Base-by-base conservation (phyloP, 805 yeast genomes). In the Starmera pachycereana region DNA sequence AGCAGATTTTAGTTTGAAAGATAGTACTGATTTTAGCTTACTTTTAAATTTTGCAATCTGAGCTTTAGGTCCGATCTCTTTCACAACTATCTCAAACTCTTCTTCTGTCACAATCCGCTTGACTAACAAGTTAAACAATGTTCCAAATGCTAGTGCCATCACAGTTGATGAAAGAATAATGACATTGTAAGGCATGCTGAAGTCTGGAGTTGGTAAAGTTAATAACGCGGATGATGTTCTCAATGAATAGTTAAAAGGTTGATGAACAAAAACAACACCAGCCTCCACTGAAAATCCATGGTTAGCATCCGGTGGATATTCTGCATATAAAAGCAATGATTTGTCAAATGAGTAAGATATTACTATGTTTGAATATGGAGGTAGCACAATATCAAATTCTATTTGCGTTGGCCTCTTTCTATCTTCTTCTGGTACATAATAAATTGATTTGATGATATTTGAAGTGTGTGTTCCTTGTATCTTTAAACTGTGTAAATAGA, bases 271-370 rank as follows among this genome's bases (percentile, higher is more conserved):
- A 11, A 87, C 68, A 10, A 86, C 81, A 6, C 95, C 95, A 0
- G 97, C 95, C 19, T 92, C 92, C 35, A 92, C 77, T 43, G 89
- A 90, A 61, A 92, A 92, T 1, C 98, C 98, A 52, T 92, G 97
- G 57, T 92, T 92, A 2, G 98, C 97, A 66, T 92, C 98, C 1
- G 98, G 98, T n/a, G 98, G 98, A 54, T 92, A 92, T 57, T 92
- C 97, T 4, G 88, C 83, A 44, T 84, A 78, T 42, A 81, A 71
- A 28, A 92, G 68, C 56, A 92, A 68, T 0, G 95, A 78, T 58
- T 89, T 92, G 56, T 92, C 97, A 55, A 90, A 89, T 41, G 80
- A 74, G 56, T 84, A 84, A 3, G 81, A 76, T 39, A 87, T 49
- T 1, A 81, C 70, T 35, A 83, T 57, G 7, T 78, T 68, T 12